Base-by-base conservation (phyloP, 257 asterid species). In the Plantago major region DNA sequence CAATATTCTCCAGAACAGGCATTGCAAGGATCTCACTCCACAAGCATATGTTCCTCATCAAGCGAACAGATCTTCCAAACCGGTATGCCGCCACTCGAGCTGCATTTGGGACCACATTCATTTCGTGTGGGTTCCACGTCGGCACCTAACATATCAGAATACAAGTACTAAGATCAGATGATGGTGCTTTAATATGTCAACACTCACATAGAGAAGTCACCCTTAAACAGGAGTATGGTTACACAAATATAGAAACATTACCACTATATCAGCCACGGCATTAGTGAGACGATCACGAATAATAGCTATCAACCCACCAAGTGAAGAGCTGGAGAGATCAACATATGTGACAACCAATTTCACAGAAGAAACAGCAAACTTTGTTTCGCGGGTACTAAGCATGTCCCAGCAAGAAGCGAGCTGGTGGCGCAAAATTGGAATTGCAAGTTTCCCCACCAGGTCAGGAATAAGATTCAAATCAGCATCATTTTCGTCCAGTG, bases 401-500 rank as follows among this genome's bases (percentile, higher is more conserved):
- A 82, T 80, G 79, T 93, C 97, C 97, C 96, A 89, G 63, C 99
- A 89, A 66, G 54, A 62, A 43, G 77, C 79, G 69, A 93, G 68
- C 63, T 87, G 90, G 66, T 87, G 90, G 69, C 81, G 94, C 52
- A 93, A 66, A 79, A 93, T 81, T 58, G 99, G 97, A 62, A 93
- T 70, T 11, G 96, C 97, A 72, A 93, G 87, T 73, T 89, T 87
- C 64, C 85, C 97, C 37, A 93, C 88, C 68, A 89, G 68, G 66
- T 76, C 76, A 28, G 96, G 99, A 62, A 89, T 70, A 53, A 93
- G 91, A 73, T 93, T 83, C 60, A 87, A 84, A 81, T 93, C 99
- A 17, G 80, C 77, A 67, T 83, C 93, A 52, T 63, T 85, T 54
- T 65, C 74, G 37, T 65, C 73, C 60, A 60, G 68, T 58, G 69